Base-by-base conservation (phyloP, 2,329 filamentous ascomycete species). In the Didymella segeticola region DNA sequence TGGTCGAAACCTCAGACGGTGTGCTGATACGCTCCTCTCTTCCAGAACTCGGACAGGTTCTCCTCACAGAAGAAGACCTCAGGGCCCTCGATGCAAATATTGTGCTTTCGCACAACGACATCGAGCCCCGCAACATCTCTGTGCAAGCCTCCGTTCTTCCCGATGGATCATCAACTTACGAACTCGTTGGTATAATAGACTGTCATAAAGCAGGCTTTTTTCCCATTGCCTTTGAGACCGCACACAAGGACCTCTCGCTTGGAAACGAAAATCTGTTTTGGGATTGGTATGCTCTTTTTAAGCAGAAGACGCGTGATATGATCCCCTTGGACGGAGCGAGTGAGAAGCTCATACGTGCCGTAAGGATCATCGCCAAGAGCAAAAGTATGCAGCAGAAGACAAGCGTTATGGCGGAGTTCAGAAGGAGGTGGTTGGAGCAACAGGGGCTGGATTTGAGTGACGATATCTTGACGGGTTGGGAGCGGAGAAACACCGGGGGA, bases 351-450 rank as follows among this genome's bases (percentile, higher is more conserved):
- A 48, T 53, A 5, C 26, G 25, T 5, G 51, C 51, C 6, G 51
- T 48, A 10, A 23, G 43, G 14, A 48, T 53, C 33, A 53, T 53
- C n/a, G 48, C 51, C 1, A 53, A 53, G 38, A 39, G 26, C 5
- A 53, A 53, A 15, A 48, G 43, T 15, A 53, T 48, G 17, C 51
- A 53, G 19, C 51, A 53, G 25, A 53, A 48, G 27, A 53, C 51
- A 1, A 53, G 51, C 12, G 43, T 53, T 1, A 53, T 53, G 51
- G 51, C 51, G 0, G 51, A 53, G 22, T 53, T 53, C 5, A 23
- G 51, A 14, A 43, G 51, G 17, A 14, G 43, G 9, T 53, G 51
- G 51, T 29, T 48, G 1, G 51, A 53, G 7, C 43, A 53, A 7
- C 26, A 53, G 11, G 51, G 33, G 1, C 15, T 53, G 14, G 38